Base-by-base conservation (phyloP, 2,329 filamentous ascomycete genomes). In the Penicillium sp. region DNA sequence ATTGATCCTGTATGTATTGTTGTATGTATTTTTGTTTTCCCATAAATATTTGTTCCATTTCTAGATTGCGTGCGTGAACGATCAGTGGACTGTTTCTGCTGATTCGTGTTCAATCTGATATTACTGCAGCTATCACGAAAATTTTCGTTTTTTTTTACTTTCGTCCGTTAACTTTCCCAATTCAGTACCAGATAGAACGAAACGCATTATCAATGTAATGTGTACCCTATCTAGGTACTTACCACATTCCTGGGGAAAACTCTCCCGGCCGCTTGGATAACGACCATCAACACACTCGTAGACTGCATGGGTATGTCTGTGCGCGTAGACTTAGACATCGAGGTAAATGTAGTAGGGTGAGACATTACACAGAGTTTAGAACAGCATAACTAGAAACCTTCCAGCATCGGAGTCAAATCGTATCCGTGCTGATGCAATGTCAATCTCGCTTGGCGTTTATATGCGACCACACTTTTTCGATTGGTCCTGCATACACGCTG, bases 221-320 rank as follows among this genome's bases (percentile, higher is more conserved):
- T 43, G 50, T 36, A n/a, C 2, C n/a, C 4, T 33, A 33, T 13
- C 12, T 33, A 13, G 12, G 6, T 12, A 6, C 12, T 33, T 29
- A 25, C 38, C 27, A 43, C 56, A 64, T 64, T 64, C 61, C 38
- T 44, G 21, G 29, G 43, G 33, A n/a, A 48, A 50, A 15, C 3
- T 25, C n/a, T 10, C 23, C 42, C 29, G 27, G 25, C 50, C 53
- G 55, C 21, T 59, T 52, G 44, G 38, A 43, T 45, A 21, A 23
- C 23, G n/a, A 29, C 52, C 49, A 35, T n/a, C 7, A 48, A 21
- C 44, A 36, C 53, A 51, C 33, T 6, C 6, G 15, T 35, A 3
- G 33, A 35, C 49, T 43, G 39, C 9, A 42, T 48, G 49, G 56
- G 62, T 17, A 60, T 64, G 57, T 60, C 56, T 58, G 56, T 63